phyloP scores from a whole-genome alignment of 352 stramenopile species.

The Globisporangium rhizosaccharum region DNA sequence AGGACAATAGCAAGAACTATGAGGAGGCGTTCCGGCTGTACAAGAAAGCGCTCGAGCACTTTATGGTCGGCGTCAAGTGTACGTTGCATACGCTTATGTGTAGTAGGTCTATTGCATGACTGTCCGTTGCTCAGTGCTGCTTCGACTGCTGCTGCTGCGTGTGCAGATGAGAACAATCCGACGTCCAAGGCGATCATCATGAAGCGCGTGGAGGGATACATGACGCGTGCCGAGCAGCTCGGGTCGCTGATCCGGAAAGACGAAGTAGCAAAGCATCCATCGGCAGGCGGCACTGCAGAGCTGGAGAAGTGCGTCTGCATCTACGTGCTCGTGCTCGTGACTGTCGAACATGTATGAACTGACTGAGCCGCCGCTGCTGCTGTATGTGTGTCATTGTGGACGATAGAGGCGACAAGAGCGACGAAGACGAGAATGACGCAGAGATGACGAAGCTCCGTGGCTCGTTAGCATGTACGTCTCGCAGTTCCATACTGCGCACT shows the following conservation, averaged over 20 bases:
- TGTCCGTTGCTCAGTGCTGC: not conserved
- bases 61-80: conserved; percentile 89
- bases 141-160: not conserved
- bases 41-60: conserved; percentile 88
- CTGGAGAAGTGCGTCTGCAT: conserved; percentile 57
- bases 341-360: not conserved
- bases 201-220: conserved; percentile 88
- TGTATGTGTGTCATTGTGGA: not conserved
- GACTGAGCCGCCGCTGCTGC: not conserved
- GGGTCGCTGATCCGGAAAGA: conserved; percentile 74
- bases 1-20: conserved; percentile 89
- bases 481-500: not conserved
- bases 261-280: conserved; percentile 46
- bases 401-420: conserved; percentile 67
- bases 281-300: conserved; percentile 48
- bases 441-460: conserved; percentile 95
- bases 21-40: conserved; percentile 83
- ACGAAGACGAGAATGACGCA: conserved; percentile 90
- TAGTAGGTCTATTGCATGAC: not conserved
- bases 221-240: conserved; percentile 85
- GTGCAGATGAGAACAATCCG: conserved; percentile 87
- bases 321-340: not conserved
- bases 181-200: conserved; percentile 89
- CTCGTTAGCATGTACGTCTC: conserved; percentile 78
- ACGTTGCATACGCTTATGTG: conserved; percentile 13